Percentiles rank a stretch among this genome's conserved stretches.
phyloP scores from a whole-genome alignment of 139 green algal genomes.

The Ettlia oleoabundans region DNA sequence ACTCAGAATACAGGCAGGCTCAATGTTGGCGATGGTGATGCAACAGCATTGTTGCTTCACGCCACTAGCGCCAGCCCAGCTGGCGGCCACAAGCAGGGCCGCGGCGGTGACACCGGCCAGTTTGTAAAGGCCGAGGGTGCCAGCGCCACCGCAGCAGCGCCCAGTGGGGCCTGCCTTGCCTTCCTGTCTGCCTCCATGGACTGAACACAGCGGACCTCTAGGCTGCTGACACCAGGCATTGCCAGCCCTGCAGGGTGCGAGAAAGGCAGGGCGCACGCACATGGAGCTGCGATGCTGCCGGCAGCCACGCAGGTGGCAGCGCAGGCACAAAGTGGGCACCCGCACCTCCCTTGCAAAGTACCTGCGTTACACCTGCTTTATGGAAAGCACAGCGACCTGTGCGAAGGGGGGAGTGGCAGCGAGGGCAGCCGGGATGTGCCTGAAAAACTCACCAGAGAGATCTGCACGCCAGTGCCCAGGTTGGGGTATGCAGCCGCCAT shows the following conservation, averaged over 20 bases:
- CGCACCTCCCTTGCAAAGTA: too few relatives aligned
- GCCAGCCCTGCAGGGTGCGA: conserved; percentile 22
- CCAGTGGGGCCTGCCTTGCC: conserved; percentile 20
- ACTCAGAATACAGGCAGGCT: not conserved
- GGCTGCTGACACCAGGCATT: conserved; percentile 25
- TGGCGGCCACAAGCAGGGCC: not conserved
- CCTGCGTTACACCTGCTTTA: too few relatives aligned
- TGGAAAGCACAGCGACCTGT: too few relatives aligned
- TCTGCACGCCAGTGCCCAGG: not conserved
- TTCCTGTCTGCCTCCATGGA: conserved; percentile 1
- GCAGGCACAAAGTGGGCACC: too few relatives aligned
- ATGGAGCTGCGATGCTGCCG: not conserved
- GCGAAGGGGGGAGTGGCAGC: not conserved
- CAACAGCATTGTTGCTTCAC: too few relatives aligned
- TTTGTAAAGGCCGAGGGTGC: too few relatives aligned
- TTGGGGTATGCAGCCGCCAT: conserved; percentile 11
- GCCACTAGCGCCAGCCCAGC: not conserved
- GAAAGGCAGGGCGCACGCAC: not conserved
- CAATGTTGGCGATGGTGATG: not conserved
- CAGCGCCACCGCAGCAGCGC: too few relatives aligned
- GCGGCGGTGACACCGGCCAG: too few relatives aligned
- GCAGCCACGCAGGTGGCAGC: not conserved
- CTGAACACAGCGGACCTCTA: not conserved
- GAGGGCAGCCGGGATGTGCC: not conserved
- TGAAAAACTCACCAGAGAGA: conserved; percentile 26